Conservation (phyloP, 768 basidiomycete genomes). For the Suillus subalutaceus region DNA sequence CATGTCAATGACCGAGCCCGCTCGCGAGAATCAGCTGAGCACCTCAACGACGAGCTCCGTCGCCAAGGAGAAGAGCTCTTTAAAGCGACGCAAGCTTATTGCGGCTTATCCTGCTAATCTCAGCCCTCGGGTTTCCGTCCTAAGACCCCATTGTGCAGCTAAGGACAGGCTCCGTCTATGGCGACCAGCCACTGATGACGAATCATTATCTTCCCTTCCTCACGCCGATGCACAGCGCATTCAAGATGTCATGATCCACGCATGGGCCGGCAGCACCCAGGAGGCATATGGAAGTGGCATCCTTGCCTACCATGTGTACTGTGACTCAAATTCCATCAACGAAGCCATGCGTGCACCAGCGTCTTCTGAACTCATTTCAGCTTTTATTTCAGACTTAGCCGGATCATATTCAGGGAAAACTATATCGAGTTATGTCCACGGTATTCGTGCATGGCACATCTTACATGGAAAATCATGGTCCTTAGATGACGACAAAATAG, state of each 20-base stretch:
- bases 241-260: slow-evolving; percentile 19
- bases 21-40: too few relatives aligned
- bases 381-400: neutral
- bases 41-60: neutral
- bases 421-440: slow-evolving; percentile 18
- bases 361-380: neutral
- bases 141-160: slow-evolving; percentile 9
- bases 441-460: slow-evolving; percentile 16
- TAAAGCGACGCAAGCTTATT: neutral
- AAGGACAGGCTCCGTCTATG: slow-evolving; percentile 2
- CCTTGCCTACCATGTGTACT: slow-evolving; percentile 41
- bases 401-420: slow-evolving; percentile 3
- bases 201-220: too few relatives aligned
- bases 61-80: slow-evolving; percentile 1
- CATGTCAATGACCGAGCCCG: too few relatives aligned
- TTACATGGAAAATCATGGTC: too few relatives aligned
- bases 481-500: too few relatives aligned
- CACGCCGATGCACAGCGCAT: slow-evolving; percentile 18
- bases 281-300: slow-evolving; percentile 41
- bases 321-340: slow-evolving; percentile 21
- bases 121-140: neutral
- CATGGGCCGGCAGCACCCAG: slow-evolving; percentile 34
- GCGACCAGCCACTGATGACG: neutral
- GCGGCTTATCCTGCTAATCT: slow-evolving; percentile 8
- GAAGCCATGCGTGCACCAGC: slow-evolving; percentile 6